Base-by-base conservation (phyloP, 768 basidiomycete genomes). In the Termitomyces sp. region DNA sequence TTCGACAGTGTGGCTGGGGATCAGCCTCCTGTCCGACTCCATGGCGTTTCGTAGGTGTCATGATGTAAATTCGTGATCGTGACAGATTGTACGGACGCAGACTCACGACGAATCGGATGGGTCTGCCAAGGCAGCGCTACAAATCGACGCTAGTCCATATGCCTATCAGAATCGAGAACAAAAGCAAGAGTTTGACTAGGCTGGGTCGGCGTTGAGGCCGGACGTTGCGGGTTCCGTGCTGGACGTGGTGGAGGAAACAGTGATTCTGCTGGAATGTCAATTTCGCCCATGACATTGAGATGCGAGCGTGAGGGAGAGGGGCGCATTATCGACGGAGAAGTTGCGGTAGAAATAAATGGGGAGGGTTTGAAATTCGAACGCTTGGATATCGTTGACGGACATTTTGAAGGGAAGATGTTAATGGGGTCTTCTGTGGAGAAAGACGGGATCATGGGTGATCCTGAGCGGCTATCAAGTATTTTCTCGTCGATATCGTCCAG, bases 361-460 rank as follows among this genome's bases (percentile, higher is more conserved):
- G 68, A 59, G 17, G 57, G 29, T 20, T 57, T 52, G 5, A 17
- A 36, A 12, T 51, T 36, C 4, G 65, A 66, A 5, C 7, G 38
- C 6, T 8, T 40, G 4, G 38, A 31, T 10, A 17, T 17, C n/a
- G 40, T 43, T 29, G 66, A 67, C 25, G 54, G 12, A 0, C 58
- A 58, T 25, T 58, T 58, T 0, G 64, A 37, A 10, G 68, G 60
- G 60, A 84, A 83, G n/a, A 76, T 68, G 66, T 83, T 84, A 62
- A 83, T 79, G 31, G 74, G 71, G 9, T 74, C 77, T 1, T 71
- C 68, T 0, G 78, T 82, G 7, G 80, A 82, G 61, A 86, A 86
- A 17, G 77, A 70, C 5, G 85, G 84, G 9, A 83, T 82, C 45
- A 72, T 75, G 17, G 81, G 83, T 1, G 82, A 80, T 5, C 46